phyloP scores from a whole-genome alignment of 306 rosid species.

The Trifolium repens region DNA sequence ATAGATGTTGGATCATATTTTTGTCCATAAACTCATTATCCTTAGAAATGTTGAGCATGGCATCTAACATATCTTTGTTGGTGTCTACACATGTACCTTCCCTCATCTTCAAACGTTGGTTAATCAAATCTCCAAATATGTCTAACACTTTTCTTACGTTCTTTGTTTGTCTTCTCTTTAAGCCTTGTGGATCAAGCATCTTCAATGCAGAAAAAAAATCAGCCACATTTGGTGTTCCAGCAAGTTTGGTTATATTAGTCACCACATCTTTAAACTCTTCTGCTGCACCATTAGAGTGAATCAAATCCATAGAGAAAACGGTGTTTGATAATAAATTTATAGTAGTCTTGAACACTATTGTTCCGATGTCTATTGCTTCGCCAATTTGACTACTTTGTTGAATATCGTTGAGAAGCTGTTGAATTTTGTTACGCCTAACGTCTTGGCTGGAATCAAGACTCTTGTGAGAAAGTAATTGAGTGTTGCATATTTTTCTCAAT shows the following conservation, averaged over 20 bases:
- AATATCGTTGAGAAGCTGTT: constrained; percentile 24
- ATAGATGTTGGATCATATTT: constrained; percentile 34
- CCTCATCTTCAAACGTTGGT: constrained; percentile 23
- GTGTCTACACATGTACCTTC: neutral
- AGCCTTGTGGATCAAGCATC: constrained; percentile 38
- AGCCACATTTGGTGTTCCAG: constrained; percentile 41
- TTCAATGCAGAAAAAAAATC: constrained; percentile 33
- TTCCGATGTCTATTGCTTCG: constrained; percentile 38
- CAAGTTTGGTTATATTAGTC: constrained; percentile 31
- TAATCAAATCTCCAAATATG: constrained; percentile 21
- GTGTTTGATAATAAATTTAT: constrained; percentile 40
- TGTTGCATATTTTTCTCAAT: constrained; percentile 37
- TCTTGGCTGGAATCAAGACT: constrained; percentile 36
- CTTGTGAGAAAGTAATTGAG: constrained; percentile 27
- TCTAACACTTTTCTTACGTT: constrained; percentile 20
- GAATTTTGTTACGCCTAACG: constrained; percentile 28
- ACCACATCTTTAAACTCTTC: constrained; percentile 40
- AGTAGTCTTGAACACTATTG: constrained; percentile 35
- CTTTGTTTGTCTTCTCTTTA: constrained; percentile 26
- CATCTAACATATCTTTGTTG: constrained; percentile 41
- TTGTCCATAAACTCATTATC: constrained; percentile 39
- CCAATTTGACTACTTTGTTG: constrained; percentile 10
- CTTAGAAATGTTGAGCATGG: constrained; percentile 37
- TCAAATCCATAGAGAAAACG: constrained; percentile 38
- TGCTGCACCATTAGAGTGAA: constrained; percentile 34